Percentiles rank a stretch among this genome's conserved stretches.
These are phyloP conservation scores for Eucalyptus pumila DNA, from an alignment of 345 rosid genomes.

Conservation along the genomic window DNA sequence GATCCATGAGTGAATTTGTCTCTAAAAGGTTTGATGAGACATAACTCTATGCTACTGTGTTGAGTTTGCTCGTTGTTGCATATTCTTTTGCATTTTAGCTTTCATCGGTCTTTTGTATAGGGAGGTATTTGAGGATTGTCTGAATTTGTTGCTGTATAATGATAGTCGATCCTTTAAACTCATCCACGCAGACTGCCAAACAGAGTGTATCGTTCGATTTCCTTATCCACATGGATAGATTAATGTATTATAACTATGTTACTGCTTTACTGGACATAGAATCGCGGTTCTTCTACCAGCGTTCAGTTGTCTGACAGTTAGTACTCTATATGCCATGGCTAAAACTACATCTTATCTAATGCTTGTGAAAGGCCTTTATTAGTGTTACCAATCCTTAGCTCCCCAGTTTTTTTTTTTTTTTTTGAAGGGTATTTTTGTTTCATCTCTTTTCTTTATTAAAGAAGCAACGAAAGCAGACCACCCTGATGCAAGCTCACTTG, in stretches of 20 bases:
- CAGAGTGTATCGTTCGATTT: neutral
- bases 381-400: neutral
- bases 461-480: neutral
- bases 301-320: neutral
- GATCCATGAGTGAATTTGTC: neutral
- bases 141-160: neutral
- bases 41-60: neutral
- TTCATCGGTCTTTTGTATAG: neutral
- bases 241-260: neutral
- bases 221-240: neutral
- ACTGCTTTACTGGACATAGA: neutral
- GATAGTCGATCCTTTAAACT: neutral
- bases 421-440: neutral
- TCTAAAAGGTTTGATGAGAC: neutral
- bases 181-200: neutral
- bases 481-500: neutral
- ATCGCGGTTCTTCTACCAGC: neutral
- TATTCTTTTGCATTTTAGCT: neutral
- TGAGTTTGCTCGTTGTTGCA: neutral
- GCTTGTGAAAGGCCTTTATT: neutral
- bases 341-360: neutral
- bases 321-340: neutral
- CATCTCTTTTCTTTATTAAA: neutral
- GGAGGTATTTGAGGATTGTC: neutral
- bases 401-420: neutral